phyloP scores from a whole-genome alignment of 2,329 filamentous ascomycete species.

The Colletotrichum sp. region DNA sequence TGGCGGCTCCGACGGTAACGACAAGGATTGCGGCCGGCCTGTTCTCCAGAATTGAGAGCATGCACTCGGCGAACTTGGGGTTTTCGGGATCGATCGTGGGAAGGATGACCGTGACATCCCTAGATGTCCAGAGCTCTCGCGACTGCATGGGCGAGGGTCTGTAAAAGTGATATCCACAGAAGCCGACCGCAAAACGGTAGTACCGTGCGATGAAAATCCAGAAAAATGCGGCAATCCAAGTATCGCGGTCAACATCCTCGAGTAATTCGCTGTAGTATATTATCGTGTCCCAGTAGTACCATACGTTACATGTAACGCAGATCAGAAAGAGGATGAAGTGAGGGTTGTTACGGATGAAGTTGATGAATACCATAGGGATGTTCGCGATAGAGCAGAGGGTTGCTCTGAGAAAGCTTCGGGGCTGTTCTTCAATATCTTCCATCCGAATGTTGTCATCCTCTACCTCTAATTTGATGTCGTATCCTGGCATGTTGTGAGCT shows the following conservation, averaged over 20 bases:
- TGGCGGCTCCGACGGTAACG: conserved; percentile 44
- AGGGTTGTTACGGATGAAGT: background rate
- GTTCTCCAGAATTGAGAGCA: conserved; percentile 44
- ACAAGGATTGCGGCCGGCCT: conserved; percentile 43
- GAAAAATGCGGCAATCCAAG: background rate
- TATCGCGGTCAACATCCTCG: background rate
- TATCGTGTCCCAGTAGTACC: background rate
- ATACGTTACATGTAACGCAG: background rate
- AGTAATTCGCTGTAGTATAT: background rate
- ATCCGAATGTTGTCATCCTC: background rate
- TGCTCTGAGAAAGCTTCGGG: background rate
- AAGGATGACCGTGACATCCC: conserved; percentile 56
- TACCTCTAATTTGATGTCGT: background rate
- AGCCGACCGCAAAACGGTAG: background rate
- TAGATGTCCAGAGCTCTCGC: conserved; percentile 33
- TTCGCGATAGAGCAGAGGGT: background rate
- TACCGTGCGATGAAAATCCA: background rate
- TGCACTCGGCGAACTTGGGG: conserved; percentile 43
- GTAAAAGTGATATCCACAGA: conserved; percentile 36
- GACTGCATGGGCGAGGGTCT: conserved; percentile 30
- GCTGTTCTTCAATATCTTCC: background rate
- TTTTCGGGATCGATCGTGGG: conserved; percentile 53
- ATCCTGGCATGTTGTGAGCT: background rate
- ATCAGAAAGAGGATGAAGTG: background rate
- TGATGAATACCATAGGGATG: background rate